Evolutionary conservation across 345 rosid genomes (phyloP), one percentile per base, ranked within the genome.

Genomic region (Clausena lansium): DNA sequence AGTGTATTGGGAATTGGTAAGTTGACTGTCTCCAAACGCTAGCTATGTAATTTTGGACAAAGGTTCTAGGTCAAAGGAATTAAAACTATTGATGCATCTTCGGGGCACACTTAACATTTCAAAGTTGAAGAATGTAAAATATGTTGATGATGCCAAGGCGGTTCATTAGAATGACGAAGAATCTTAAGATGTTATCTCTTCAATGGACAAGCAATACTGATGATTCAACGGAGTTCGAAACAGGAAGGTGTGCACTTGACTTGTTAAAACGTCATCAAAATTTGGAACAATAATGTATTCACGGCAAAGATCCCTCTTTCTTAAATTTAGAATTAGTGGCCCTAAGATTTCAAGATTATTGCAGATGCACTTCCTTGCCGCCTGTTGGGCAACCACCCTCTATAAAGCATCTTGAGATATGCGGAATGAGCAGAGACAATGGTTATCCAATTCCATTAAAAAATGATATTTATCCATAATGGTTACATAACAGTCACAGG

Each of bases 221-320:
- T 5, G 10, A 25, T 32, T 59, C 62, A 24, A 28, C 55, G 7
- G 25, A 54, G 13, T 35, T 24, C 35, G 28, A 54, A 17, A 15
- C 20, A 1, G 77, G 64, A 63, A 54, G 27, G 10, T 24, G 20
- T 30, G 73, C 64, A 4, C 47, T 78, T 8, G 62, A 33, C 6
- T 25, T 70, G 52, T 30, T 79, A 32, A 73, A 41, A 24, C 82
- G 78, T 74, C 74, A 67, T n/a, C 20, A 19, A 32, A 45, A 67
- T 4, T 11, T 79, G 17, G 32, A 30, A 30, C 32, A 30, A 30
- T 30, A 11, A 67, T 10, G 54, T 30, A 24, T 55, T 79, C 22
- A 41, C 32, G 4, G 77, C 32, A 30, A 73, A 27, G 81, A 79
- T 79, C 71, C 71, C 33, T 66, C 77, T 4, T 66, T 79, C 67